Percentiles rank a stretch among this genome's conserved stretches.
Conservation (phyloP, 164 flowering plant genomes). For the Chimonanthus praecox region DNA sequence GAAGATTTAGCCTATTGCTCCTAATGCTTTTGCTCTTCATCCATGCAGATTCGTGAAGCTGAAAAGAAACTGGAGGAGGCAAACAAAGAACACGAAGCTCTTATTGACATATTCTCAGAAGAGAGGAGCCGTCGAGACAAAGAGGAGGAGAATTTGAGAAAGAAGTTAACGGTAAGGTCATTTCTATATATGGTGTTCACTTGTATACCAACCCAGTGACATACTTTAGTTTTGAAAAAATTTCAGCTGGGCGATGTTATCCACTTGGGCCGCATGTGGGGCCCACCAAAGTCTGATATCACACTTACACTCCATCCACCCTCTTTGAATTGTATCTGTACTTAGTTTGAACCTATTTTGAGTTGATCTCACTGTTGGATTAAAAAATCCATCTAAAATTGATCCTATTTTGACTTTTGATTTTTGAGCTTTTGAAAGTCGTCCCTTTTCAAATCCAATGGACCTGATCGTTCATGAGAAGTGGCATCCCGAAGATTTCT, state of each 20-base stretch:
- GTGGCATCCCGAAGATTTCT: no score
- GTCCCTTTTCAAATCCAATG: no score
- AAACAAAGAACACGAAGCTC: constrained; percentile 66
- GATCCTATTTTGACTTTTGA: no score
- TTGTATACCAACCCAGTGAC: not conserved
- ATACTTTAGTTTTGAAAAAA: not conserved
- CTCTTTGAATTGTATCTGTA: not conserved
- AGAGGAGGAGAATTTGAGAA: constrained; percentile 67
- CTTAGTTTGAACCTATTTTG: not conserved
- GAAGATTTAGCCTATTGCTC: no score
- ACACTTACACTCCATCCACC: not conserved
- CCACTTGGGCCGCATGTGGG: not conserved
- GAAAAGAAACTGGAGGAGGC: constrained; percentile 44
- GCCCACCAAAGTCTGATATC: not conserved
- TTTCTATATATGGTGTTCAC: not conserved
- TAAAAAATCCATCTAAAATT: no score
- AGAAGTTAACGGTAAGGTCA: constrained; percentile 51
- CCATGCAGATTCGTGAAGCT: constrained; percentile 41
- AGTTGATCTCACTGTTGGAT: no score
- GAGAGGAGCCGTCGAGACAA: constrained; percentile 64
- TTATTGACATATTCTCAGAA: constrained; percentile 63
- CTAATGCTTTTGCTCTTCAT: not conserved
- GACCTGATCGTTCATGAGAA: no score
- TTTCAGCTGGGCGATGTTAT: not conserved
- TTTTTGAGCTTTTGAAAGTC: no score